Conservation (phyloP, 2,329 filamentous ascomycete genomes). For the Cladosporium sp. region DNA sequence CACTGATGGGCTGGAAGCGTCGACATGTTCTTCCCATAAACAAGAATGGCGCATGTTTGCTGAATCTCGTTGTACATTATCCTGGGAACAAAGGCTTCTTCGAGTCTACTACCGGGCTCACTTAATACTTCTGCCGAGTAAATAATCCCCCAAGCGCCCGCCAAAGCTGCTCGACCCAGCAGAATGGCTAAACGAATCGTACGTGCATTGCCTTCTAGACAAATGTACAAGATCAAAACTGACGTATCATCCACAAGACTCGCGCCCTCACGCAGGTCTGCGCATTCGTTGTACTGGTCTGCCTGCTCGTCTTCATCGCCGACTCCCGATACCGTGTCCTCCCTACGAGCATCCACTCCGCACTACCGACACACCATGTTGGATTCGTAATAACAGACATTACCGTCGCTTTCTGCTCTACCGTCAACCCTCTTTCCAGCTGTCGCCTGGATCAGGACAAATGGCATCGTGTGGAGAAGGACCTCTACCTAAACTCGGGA, state of each 20-base stretch:
- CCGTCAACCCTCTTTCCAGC: conserved; percentile 52
- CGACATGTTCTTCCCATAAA: not conserved
- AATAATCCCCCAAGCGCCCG: not conserved
- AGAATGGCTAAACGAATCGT: conserved; percentile 12
- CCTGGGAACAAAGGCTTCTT: no score
- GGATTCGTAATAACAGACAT: conserved; percentile 84
- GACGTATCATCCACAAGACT: conserved; percentile 31
- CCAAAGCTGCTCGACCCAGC: not conserved
- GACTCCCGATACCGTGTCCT: conserved; percentile 86
- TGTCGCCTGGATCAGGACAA: conserved; percentile 67
- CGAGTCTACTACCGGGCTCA: no score
- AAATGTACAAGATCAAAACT: not conserved
- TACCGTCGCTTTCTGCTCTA: conserved; percentile 69
- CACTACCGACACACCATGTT: conserved; percentile 78
- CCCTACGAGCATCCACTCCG: conserved; percentile 77
- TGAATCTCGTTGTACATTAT: not conserved
- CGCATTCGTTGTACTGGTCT: conserved; percentile 56
- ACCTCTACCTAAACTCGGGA: conserved; percentile 71
- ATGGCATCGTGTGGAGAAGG: conserved; percentile 86
- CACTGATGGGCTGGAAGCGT: not conserved
- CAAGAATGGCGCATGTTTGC: conserved; percentile 1
- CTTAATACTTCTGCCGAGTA: no score
- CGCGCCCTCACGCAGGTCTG: conserved; percentile 70
- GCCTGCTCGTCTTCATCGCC: conserved; percentile 72
- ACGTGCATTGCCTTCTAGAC: not conserved